Evolutionary conservation across 1,284 basidiomycete genomes (phyloP).

Genomic region (Cutaneotrichosporon sp.): DNA sequence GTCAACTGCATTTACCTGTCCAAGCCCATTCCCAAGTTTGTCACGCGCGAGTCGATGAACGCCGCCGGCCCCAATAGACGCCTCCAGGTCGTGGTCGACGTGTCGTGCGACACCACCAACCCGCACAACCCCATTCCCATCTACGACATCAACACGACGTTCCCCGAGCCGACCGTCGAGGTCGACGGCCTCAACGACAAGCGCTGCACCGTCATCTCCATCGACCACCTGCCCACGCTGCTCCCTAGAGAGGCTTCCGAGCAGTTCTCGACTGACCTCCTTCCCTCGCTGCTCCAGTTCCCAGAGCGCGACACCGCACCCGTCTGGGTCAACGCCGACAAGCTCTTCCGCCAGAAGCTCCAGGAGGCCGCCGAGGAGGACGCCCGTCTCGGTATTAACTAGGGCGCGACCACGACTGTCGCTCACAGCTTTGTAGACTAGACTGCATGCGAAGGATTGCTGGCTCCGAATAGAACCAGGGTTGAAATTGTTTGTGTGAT

Average conservation of each 20-base stretch:
- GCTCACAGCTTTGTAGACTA: too few species aligned
- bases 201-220: constrained; percentile 77
- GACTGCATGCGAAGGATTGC: neutral
- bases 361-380: constrained; percentile 49
- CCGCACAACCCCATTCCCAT: constrained; percentile 98
- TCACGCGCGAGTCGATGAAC: constrained; percentile 68
- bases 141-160: constrained; percentile 93
- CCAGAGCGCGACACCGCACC: constrained; percentile 62
- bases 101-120: constrained; percentile 99
- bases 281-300: constrained; percentile 78
- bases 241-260: constrained; percentile 90
- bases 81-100: constrained; percentile 86
- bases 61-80: constrained; percentile 65
- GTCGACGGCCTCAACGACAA: constrained; percentile 53
- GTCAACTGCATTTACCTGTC: constrained; percentile 99
- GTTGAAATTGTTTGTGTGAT: too few species aligned
- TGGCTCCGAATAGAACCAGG: too few species aligned
- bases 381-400: constrained; percentile 35
- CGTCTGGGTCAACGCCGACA: constrained; percentile 89
- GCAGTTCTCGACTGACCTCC: constrained; percentile 84
- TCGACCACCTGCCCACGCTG: constrained; percentile 95
- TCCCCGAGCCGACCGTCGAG: constrained; percentile 84
- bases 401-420: constrained; percentile 18
- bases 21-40: constrained; percentile 79
- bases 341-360: constrained; percentile 74